Conservation (phyloP, 2,329 filamentous ascomycete genomes). For the Chaetomium sp. region DNA sequence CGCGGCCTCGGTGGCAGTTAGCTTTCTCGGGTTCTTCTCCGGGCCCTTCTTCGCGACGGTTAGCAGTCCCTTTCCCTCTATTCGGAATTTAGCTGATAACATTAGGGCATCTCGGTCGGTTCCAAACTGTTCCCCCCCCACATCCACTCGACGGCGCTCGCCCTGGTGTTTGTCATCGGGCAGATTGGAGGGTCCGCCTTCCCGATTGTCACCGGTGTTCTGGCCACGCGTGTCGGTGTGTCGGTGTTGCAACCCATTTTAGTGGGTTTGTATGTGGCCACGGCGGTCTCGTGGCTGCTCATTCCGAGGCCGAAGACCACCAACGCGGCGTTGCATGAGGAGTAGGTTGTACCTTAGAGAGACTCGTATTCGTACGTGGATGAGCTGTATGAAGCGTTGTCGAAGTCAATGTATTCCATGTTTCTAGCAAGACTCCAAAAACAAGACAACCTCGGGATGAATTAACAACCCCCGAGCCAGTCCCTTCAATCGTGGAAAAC, state of each 20-base stretch:
- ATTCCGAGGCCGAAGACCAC: constrained; percentile 28
- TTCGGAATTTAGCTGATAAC: not conserved
- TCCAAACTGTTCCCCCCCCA: constrained; percentile 42
- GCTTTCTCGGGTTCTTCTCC: constrained; percentile 50
- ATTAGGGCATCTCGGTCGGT: constrained; percentile 47
- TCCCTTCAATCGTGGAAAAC: no score
- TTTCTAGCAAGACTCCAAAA: no score
- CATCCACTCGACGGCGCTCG: constrained; percentile 32
- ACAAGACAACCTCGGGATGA: no score
- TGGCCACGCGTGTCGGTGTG: constrained; percentile 41
- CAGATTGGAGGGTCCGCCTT: constrained; percentile 51
- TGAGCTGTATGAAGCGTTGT: no score
- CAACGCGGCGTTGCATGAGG: not conserved
- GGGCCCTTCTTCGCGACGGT: constrained; percentile 54
- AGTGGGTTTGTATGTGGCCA: constrained; percentile 40
- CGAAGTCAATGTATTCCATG: no score
- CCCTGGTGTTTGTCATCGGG: constrained; percentile 51
- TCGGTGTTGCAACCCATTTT: constrained; percentile 46
- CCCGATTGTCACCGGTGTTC: constrained; percentile 47
- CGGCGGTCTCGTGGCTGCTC: constrained; percentile 42
- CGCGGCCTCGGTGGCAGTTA: constrained; percentile 47
- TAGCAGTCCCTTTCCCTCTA: constrained; percentile 16
- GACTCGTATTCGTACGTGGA: no score
- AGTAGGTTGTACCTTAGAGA: no score
- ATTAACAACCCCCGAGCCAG: no score